Evolutionary conservation across 73 alveolate species (phyloP).

Genomic region (Urostyla sp.): DNA sequence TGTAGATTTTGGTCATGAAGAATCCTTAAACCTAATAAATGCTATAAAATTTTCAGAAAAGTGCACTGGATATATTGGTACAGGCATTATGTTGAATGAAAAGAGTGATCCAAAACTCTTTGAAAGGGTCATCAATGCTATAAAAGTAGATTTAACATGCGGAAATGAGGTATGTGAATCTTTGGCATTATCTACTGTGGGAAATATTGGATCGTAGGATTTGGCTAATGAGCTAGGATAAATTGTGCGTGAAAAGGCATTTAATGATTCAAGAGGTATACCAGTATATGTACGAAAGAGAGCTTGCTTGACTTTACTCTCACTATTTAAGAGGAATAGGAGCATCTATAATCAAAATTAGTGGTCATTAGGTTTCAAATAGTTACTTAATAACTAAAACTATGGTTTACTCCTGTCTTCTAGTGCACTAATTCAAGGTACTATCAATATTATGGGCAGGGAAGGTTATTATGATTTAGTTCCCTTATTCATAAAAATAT

Average conservation of each 20-base stretch:
- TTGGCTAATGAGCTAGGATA: conserved; percentile 82
- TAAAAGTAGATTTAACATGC: conserved; percentile 91
- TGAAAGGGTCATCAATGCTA: conserved; percentile 90
- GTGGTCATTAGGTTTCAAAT: conserved; percentile 82
- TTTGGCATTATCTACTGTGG: conserved; percentile 94
- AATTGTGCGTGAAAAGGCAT: conserved; percentile 86
- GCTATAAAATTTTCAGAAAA: conserved; percentile 96
- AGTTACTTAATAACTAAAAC: conserved; percentile 74
- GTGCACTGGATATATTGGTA: conserved; percentile 98
- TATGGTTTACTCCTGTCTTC: conserved; percentile 88
- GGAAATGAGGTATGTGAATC: conserved; percentile 93
- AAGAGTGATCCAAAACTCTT: conserved; percentile 78
- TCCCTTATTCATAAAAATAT: conserved; percentile 80
- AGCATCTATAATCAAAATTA: conserved; percentile 69
- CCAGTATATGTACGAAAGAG: conserved; percentile 91
- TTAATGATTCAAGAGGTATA: conserved; percentile 82
- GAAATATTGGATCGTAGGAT: conserved; percentile 92
- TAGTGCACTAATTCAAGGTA: conserved; percentile 79
- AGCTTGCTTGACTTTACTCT: conserved; percentile 89
- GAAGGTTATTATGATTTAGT: conserved; percentile 89
- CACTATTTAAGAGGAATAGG: conserved; percentile 89
- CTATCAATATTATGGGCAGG: conserved; percentile 77
- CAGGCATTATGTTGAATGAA: conserved; percentile 94
- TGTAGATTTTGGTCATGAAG: conserved; percentile 97
- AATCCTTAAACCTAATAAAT: conserved; percentile 93